Percentiles rank a stretch among this genome's conserved stretches.
Conservation (phyloP, 108 stramenopile genomes). For the Cyclotella sp. region DNA sequence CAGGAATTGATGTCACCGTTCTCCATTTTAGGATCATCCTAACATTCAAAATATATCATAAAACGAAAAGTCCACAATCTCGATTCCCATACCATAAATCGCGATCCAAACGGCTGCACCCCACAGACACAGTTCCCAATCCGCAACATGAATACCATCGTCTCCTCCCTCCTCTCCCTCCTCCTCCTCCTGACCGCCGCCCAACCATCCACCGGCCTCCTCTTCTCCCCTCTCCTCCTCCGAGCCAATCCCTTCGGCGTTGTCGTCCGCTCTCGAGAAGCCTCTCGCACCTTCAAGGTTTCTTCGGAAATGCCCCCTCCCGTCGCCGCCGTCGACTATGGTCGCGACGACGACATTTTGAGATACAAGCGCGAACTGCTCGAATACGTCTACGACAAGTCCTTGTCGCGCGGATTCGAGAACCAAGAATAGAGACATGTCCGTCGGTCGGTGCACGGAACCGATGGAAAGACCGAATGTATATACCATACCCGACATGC, state of each 20-base stretch:
- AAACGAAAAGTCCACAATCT: too few relatives aligned
- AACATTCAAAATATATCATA: too few relatives aligned
- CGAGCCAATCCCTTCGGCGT: constrained; percentile 21
- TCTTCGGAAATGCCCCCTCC: neutral
- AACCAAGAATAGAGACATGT: neutral
- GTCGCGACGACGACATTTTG: constrained; percentile 34
- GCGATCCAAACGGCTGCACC: too few relatives aligned
- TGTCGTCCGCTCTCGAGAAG: neutral
- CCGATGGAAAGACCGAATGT: too few relatives aligned
- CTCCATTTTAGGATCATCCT: too few relatives aligned
- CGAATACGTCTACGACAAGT: constrained; percentile 29
- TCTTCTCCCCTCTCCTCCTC: constrained; percentile 36
- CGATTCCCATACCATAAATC: too few relatives aligned
- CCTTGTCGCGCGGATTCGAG: constrained; percentile 25
- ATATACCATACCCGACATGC: too few relatives aligned
- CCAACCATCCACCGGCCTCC: constrained; percentile 22
- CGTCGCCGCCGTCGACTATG: constrained; percentile 17
- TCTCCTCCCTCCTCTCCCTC: constrained; percentile 15
- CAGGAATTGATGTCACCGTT: too few relatives aligned
- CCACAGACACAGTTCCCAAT: neutral
- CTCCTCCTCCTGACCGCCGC: constrained; percentile 2
- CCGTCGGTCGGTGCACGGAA: too few relatives aligned
- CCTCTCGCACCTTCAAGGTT: neutral
- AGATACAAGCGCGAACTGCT: constrained; percentile 34
- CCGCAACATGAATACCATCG: constrained; percentile 16